Conservation (phyloP, 768 basidiomycete species). For the Sarcomyxa edulis region DNA sequence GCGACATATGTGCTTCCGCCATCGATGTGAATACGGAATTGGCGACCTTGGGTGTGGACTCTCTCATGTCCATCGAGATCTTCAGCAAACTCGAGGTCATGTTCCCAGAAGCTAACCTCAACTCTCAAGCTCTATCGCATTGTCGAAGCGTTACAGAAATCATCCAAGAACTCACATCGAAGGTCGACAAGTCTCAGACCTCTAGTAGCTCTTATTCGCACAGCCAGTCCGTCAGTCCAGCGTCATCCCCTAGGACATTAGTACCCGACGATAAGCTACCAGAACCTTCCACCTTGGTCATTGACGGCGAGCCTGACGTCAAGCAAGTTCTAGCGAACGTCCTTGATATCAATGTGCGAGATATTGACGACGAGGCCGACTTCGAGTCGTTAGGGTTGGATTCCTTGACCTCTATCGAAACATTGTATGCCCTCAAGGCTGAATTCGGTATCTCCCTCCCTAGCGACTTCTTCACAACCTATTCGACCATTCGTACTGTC, state of each 20-base stretch:
- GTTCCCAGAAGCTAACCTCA: constrained; percentile 27
- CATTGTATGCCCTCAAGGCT: constrained; percentile 38
- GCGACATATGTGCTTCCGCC: constrained; percentile 28
- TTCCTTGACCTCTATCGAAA: constrained; percentile 62
- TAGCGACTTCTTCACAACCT: constrained; percentile 31
- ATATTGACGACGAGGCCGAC: constrained; percentile 39
- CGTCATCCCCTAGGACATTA: constrained; percentile 33
- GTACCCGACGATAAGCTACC: constrained; percentile 28
- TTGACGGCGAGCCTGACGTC: constrained; percentile 22
- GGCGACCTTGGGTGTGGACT: constrained; percentile 55
- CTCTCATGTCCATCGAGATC: constrained; percentile 59
- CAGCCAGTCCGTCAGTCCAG: too few species aligned
- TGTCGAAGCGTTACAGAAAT: constrained; percentile 34
- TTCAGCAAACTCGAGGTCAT: constrained; percentile 26
- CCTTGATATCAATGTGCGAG: constrained; percentile 34
- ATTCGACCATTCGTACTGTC: constrained; percentile 34
- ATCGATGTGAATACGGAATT: constrained; percentile 37
- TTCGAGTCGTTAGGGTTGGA: constrained; percentile 54
- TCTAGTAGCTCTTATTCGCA: constrained; percentile 5
- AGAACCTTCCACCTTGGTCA: constrained; percentile 12
- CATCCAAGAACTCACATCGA: constrained; percentile 19
- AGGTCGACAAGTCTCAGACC: too few species aligned
- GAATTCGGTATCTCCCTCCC: constrained; percentile 39
- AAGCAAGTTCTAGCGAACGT: constrained; percentile 37
- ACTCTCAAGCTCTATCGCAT: constrained; percentile 22